Evolutionary conservation across 805 yeast species (phyloP).

Genomic region (Cyberlindnera maritima): DNA sequence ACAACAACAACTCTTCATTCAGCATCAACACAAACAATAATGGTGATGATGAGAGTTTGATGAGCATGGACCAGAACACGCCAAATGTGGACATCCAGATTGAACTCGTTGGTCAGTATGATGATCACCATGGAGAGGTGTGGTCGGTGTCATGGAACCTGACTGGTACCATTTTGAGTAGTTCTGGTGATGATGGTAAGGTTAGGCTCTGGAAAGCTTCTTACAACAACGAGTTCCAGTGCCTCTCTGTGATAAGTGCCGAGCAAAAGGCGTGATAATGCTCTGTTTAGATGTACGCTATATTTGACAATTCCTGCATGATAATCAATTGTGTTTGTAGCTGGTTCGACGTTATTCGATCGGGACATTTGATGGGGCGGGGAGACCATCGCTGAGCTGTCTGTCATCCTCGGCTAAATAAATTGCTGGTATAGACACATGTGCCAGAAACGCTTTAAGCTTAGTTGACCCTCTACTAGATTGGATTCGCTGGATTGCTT

Average conservation of each 20-base stretch:
- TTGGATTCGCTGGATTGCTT: no score
- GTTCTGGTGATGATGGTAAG: slow-evolving; percentile 95
- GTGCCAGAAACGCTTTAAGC: no score
- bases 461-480: no score
- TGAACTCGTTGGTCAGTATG: slow-evolving; percentile 62
- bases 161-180: slow-evolving; percentile 88
- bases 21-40: background rate
- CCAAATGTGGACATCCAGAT: slow-evolving; percentile 38
- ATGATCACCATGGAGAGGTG: slow-evolving; percentile 82
- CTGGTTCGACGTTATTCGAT: no score
- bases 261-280: slow-evolving; percentile 32
- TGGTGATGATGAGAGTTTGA: slow-evolving; percentile 16
- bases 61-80: slow-evolving; percentile 26
- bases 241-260: slow-evolving; percentile 81
- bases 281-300: background rate
- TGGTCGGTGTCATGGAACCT: slow-evolving; percentile 97
- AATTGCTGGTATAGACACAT: no score
- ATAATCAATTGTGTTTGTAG: no score
- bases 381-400: no score
- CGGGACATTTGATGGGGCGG: no score
- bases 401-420: no score
- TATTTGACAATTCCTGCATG: no score
- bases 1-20: background rate
- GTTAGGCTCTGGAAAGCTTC: slow-evolving; percentile 90
- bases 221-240: slow-evolving; percentile 81